Conservation (phyloP, 192 early-diverging fungal species). For the Phycomyces blakesleeanus region DNA sequence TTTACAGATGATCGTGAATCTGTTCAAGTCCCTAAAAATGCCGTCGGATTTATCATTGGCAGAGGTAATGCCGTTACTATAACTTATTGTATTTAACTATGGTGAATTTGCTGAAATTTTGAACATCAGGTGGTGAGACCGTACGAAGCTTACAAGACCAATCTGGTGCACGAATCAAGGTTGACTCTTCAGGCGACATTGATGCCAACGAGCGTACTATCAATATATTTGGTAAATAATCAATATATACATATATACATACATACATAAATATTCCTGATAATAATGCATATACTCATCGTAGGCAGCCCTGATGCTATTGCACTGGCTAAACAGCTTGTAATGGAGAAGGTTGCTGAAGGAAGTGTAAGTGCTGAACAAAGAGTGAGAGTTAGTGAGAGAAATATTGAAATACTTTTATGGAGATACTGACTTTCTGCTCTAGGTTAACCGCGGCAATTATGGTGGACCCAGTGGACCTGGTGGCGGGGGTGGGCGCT, state of each 20-base stretch:
- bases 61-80: conserved; percentile 28
- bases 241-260: background rate
- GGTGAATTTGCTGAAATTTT: conserved; percentile 25
- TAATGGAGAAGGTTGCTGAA: conserved; percentile 46
- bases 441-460: background rate
- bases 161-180: conserved; percentile 59
- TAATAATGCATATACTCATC: background rate
- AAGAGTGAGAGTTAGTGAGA: background rate
- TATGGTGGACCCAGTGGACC: background rate
- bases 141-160: conserved; percentile 55
- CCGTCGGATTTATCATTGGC: conserved; percentile 53
- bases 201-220: conserved; percentile 44
- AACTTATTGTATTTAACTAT: background rate
- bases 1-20: conserved; percentile 37
- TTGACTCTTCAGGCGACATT: conserved; percentile 41
- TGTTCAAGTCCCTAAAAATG: conserved; percentile 58
- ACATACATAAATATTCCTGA: background rate
- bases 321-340: conserved; percentile 46
- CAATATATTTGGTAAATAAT: conserved; percentile 39
- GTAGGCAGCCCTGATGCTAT: conserved; percentile 38
- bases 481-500: conserved; percentile 14
- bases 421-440: background rate
- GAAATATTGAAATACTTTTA: background rate
- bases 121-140: conserved; percentile 56
- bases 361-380: conserved; percentile 16